Conservation (phyloP, 1,284 basidiomycete species). For the Spongiforma sp. region DNA sequence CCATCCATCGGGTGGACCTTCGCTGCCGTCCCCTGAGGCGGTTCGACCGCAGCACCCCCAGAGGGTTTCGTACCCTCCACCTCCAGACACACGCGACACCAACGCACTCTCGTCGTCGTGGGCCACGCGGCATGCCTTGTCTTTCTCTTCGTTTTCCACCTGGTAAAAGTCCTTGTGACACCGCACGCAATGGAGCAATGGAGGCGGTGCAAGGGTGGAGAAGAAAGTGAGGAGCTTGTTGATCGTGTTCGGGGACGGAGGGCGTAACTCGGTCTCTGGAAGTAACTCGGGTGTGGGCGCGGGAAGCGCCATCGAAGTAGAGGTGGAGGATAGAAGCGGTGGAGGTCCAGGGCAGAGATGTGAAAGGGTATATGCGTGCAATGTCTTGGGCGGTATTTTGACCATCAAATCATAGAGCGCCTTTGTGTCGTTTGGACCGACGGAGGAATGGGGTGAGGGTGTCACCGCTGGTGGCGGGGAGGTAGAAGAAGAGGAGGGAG, state of each 20-base stretch:
- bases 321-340: constrained; percentile 22
- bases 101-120: constrained; percentile 61
- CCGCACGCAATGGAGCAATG: constrained; percentile 69
- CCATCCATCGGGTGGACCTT: constrained; percentile 83
- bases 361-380: constrained; percentile 65
- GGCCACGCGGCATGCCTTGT: constrained; percentile 56
- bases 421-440: constrained; percentile 26
- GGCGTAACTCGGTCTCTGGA: constrained; percentile 23
- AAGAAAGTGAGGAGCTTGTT: constrained; percentile 60
- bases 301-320: background rate
- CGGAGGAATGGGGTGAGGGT: constrained; percentile 22
- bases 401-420: constrained; percentile 56
- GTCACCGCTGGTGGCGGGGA: constrained; percentile 30
- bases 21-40: constrained; percentile 74
- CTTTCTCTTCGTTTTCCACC: constrained; percentile 54
- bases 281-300: background rate
- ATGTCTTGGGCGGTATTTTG: constrained; percentile 66
- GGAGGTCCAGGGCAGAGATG: constrained; percentile 42
- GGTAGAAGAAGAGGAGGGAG: background rate
- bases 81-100: constrained; percentile 46
- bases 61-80: constrained; percentile 53
- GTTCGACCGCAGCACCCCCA: constrained; percentile 75
- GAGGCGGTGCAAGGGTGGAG: constrained; percentile 62
- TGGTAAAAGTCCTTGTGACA: constrained; percentile 70
- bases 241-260: constrained; percentile 38